phyloP scores from a whole-genome alignment of 805 yeast species.

The Lachancea sp. region DNA sequence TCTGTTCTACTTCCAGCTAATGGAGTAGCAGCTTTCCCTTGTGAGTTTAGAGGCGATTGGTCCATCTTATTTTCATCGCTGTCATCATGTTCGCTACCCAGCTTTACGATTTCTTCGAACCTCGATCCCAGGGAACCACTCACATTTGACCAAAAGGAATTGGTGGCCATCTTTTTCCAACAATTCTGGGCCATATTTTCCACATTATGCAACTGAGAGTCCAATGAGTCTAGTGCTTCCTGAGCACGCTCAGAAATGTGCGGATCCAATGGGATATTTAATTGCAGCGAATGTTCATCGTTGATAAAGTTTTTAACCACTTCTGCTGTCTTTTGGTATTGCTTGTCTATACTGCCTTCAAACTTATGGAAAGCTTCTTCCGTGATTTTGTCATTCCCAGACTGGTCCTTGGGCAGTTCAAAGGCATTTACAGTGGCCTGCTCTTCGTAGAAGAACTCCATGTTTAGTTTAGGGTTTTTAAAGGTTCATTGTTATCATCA shows the following conservation, averaged over 20 bases:
- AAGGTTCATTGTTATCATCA: too few relatives aligned
- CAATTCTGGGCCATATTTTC: conserved; percentile 59
- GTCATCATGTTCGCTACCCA: conserved; percentile 6
- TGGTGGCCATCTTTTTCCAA: conserved; percentile 26
- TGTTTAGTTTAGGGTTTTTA: conserved; percentile 4
- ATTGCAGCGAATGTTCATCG: conserved; percentile 24
- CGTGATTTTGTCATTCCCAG: conserved; percentile 34
- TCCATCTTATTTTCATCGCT: neutral
- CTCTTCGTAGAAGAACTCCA: conserved; percentile 31
- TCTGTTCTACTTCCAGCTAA: conserved; percentile 52
- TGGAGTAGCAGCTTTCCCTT: conserved; percentile 34
- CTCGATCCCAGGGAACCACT: conserved; percentile 16
- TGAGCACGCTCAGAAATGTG: conserved; percentile 42
- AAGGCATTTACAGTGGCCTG: conserved; percentile 17
- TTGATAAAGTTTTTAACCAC: conserved; percentile 15
- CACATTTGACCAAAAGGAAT: conserved; percentile 28
- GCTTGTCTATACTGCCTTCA: conserved; percentile 44
- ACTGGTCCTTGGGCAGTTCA: neutral
- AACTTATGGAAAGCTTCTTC: conserved; percentile 46
- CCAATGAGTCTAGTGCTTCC: conserved; percentile 62
- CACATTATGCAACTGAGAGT: conserved; percentile 62
- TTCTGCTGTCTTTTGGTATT: conserved; percentile 24
- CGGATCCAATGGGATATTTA: conserved; percentile 23
- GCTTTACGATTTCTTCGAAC: conserved; percentile 20
- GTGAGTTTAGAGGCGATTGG: conserved; percentile 15